These are phyloP conservation scores for Colletotrichum chrysophilum DNA, from an alignment of 2,329 filamentous ascomycete species.

Conservation along the genomic window DNA sequence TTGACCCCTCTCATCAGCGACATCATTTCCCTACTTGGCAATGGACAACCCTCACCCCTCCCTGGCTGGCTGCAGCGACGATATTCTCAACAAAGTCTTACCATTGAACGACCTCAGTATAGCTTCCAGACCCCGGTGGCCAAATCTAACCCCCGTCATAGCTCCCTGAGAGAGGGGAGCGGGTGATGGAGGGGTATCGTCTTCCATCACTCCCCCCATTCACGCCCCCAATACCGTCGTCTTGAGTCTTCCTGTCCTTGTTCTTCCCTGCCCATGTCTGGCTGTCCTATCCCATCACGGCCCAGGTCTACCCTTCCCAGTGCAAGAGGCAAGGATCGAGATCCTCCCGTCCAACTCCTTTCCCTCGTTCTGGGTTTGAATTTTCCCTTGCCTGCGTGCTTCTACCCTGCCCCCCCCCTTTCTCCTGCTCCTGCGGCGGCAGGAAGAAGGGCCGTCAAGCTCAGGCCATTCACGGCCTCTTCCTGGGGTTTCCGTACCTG, in stretches of 20 bases:
- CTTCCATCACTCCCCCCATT: background rate
- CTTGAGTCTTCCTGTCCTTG: background rate
- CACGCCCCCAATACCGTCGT: background rate
- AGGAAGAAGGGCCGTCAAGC: background rate
- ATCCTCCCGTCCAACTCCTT: constrained; percentile 19
- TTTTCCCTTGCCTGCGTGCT: background rate
- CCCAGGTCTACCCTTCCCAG: background rate
- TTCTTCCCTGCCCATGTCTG: background rate
- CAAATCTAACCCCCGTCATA: background rate
- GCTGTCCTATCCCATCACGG: background rate
- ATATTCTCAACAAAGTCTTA: background rate
- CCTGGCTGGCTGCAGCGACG: background rate
- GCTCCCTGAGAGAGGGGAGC: background rate
- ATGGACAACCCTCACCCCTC: background rate
- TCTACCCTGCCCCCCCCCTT: background rate
- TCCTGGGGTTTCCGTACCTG: background rate
- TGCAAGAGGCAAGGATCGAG: background rate
- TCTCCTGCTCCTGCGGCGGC: background rate
- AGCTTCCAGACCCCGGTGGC: background rate
- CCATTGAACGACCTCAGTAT: background rate
- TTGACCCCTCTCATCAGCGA: background rate
- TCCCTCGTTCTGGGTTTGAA: background rate
- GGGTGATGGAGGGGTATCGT: background rate
- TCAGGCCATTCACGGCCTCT: background rate
- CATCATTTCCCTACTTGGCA: background rate